Conservation (phyloP, 163 green algal genomes). For the Scenedesmus sp. region DNA sequence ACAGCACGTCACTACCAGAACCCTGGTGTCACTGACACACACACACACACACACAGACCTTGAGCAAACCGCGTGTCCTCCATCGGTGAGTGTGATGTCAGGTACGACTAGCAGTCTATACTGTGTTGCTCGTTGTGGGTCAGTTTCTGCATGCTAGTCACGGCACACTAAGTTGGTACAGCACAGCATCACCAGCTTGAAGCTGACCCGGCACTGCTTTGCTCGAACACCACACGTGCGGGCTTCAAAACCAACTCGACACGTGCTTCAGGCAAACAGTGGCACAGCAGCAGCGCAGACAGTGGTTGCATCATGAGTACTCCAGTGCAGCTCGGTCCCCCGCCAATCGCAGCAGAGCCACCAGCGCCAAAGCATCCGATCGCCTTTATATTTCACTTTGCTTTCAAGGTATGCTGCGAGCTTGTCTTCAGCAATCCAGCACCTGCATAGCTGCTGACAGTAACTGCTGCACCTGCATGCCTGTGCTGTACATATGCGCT, state of each 20-base stretch:
- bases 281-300: neutral
- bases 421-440: neutral
- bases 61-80: no score
- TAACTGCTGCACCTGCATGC: conserved; percentile 2
- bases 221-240: neutral
- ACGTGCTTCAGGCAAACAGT: neutral
- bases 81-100: no score
- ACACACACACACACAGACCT: no score
- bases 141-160: neutral
- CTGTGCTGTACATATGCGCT: neutral
- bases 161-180: neutral
- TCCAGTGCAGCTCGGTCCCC: conserved; percentile 5
- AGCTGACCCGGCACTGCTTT: neutral
- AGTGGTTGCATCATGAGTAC: conserved; percentile 12
- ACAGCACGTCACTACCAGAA: neutral
- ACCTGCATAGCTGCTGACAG: neutral
- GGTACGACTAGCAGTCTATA: no score
- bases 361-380: conserved; percentile 51
- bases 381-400: conserved; percentile 55
- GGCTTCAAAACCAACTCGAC: neutral
- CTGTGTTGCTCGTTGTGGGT: neutral
- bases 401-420: conserved; percentile 45
- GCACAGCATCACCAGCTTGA: neutral
- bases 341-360: conserved; percentile 20
- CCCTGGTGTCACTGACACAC: neutral